These are phyloP conservation scores for Penicillium sp. DNA, from an alignment of 2,329 filamentous ascomycete species.

Conservation along the genomic window DNA sequence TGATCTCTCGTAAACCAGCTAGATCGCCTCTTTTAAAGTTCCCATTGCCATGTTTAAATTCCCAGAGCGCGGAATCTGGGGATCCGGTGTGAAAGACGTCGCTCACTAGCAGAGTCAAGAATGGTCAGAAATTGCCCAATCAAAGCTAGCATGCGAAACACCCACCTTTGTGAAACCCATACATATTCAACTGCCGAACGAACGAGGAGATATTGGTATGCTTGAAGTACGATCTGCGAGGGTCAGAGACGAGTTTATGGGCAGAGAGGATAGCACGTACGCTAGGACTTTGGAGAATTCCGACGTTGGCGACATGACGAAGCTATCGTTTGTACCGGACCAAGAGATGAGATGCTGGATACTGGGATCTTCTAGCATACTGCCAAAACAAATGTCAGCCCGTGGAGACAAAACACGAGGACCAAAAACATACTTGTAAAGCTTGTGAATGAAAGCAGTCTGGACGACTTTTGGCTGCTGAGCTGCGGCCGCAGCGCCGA, in stretches of 20 bases:
- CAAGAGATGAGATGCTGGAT: constrained; percentile 97
- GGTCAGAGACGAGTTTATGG: constrained; percentile 21
- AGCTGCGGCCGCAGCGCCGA: constrained; percentile 54
- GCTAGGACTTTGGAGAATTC: constrained; percentile 98
- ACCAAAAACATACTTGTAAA: constrained; percentile 75
- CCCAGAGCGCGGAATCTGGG: constrained; percentile 92
- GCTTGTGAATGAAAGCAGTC: constrained; percentile 97
- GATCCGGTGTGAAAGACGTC: constrained; percentile 96
- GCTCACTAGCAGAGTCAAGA: constrained; percentile 64
- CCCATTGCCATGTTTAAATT: constrained; percentile 97
- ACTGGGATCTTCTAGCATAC: constrained; percentile 91
- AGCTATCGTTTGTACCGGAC: constrained; percentile 91
- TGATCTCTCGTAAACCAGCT: constrained; percentile 88
- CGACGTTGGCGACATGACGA: constrained; percentile 96
- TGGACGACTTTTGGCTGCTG: constrained; percentile 97
- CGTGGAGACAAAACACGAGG: background rate
- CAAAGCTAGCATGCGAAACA: constrained; percentile 1
- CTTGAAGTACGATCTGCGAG: constrained; percentile 82
- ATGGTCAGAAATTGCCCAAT: constrained; percentile 8
- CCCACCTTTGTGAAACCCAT: constrained; percentile 96
- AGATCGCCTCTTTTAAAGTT: constrained; percentile 96
- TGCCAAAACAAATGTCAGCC: constrained; percentile 42
- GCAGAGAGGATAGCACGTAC: constrained; percentile 56
- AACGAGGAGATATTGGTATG: constrained; percentile 99
- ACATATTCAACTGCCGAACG: constrained; percentile 97